phyloP scores from a whole-genome alignment of 768 basidiomycete species.

The Lepiota subincarnata region DNA sequence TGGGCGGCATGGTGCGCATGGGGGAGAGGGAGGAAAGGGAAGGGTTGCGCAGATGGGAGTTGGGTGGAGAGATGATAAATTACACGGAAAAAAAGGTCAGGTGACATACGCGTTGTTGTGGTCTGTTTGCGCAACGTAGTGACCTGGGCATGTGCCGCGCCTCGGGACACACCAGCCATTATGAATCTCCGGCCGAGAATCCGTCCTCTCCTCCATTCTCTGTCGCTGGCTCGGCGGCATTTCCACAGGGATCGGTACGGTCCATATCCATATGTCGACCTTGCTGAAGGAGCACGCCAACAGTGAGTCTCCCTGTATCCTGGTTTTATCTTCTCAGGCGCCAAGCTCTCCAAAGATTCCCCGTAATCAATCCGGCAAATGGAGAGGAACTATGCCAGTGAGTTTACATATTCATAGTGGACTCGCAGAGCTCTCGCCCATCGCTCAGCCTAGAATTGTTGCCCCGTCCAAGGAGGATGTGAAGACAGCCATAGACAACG shows the following conservation, averaged over 20 bases:
- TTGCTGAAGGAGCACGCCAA: conserved; percentile 1
- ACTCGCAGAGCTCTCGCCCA: not conserved
- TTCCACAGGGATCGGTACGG: conserved; percentile 6
- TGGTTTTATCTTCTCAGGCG: not conserved
- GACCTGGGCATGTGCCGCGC: not conserved
- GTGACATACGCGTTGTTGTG: conserved; percentile 39
- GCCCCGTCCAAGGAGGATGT: conserved; percentile 53
- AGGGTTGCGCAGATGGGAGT: conserved; percentile 15
- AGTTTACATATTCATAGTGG: not conserved
- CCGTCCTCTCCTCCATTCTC: too few relatives aligned
- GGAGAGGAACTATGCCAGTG: conserved; percentile 57
- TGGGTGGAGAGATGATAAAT: conserved; percentile 15
- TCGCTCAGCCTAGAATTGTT: conserved; percentile 40
- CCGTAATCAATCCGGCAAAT: conserved; percentile 65
- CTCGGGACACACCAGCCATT: too few relatives aligned
- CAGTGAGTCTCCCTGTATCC: conserved; percentile 16
- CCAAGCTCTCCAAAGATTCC: conserved; percentile 33
- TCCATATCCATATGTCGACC: conserved; percentile 8
- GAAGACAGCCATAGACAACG: conserved; percentile 43
- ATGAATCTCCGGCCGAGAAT: not conserved
- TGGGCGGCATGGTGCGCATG: conserved; percentile 32
- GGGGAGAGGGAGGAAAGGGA: conserved; percentile 8
- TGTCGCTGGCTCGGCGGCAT: not conserved
- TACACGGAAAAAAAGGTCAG: conserved; percentile 23
- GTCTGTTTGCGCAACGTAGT: conserved; percentile 16